Evolutionary conservation across 805 yeast species (phyloP).

Genomic region (Candida nonsorbophila): DNA sequence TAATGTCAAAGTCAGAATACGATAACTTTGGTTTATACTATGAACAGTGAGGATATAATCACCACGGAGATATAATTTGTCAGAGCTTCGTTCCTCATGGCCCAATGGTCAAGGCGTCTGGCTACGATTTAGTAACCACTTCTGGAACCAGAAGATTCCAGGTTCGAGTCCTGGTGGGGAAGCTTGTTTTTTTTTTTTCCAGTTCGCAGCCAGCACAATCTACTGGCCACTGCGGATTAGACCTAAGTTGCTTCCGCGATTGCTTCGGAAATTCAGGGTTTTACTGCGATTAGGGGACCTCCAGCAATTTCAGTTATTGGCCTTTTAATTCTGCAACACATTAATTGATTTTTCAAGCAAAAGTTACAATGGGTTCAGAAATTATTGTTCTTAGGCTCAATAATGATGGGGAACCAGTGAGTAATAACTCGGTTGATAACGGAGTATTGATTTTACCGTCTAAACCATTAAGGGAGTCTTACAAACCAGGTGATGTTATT

Average conservation of each 20-base stretch:
- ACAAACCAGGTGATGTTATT: constrained; percentile 34
- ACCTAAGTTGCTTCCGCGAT: background rate
- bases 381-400: constrained; percentile 44
- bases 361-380: too few relatives aligned
- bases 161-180: constrained; percentile 57
- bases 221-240: too few relatives aligned
- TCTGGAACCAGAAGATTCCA: constrained; percentile 48
- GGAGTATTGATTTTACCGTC: constrained; percentile 53
- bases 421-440: constrained; percentile 25
- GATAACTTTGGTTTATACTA: too few relatives aligned
- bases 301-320: too few relatives aligned
- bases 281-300: too few relatives aligned
- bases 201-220: too few relatives aligned
- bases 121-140: constrained; percentile 39
- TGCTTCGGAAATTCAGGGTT: background rate
- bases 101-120: constrained; percentile 52
- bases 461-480: constrained; percentile 26
- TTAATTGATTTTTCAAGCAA: too few relatives aligned
- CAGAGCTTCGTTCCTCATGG: constrained; percentile 50
- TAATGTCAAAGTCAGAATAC: too few relatives aligned
- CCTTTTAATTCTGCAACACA: too few relatives aligned
- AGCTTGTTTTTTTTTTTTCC: constrained; percentile 30
- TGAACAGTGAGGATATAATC: too few relatives aligned
- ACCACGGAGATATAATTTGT: too few relatives aligned
- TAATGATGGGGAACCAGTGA: constrained; percentile 44